Evolutionary conservation across 2,329 filamentous ascomycete genomes (phyloP).

Genomic region (Diplodia seriata): DNA sequence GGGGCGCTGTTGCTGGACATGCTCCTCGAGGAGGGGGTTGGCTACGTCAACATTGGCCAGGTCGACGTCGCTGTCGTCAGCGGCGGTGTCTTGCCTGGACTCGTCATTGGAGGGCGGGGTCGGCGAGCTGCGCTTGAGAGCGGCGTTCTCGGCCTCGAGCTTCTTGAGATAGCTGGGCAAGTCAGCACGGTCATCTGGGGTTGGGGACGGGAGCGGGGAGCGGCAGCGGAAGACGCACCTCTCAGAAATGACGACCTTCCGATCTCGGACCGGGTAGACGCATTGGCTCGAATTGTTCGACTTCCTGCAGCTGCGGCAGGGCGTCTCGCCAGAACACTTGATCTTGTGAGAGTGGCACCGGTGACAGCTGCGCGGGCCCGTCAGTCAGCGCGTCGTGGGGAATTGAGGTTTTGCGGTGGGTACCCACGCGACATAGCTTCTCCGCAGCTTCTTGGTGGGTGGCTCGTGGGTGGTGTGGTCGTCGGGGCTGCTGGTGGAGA

Average conservation of each 20-base stretch:
- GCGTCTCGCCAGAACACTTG: slow-evolving; percentile 40
- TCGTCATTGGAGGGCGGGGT: slow-evolving; percentile 28
- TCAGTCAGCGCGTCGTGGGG: not conserved
- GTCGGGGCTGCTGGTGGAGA: slow-evolving; percentile 20
- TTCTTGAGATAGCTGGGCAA: slow-evolving; percentile 36
- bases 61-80: slow-evolving; percentile 25
- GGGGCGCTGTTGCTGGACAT: slow-evolving; percentile 34
- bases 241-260: slow-evolving; percentile 38
- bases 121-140: slow-evolving; percentile 32
- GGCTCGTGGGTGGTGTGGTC: slow-evolving; percentile 22
- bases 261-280: slow-evolving; percentile 37
- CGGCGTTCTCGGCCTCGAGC: slow-evolving; percentile 37
- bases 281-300: slow-evolving; percentile 36
- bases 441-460: slow-evolving; percentile 29
- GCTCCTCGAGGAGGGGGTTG: slow-evolving; percentile 39
- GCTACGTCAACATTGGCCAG: slow-evolving; percentile 35
- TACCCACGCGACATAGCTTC: slow-evolving; percentile 32
- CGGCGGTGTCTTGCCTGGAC: not conserved
- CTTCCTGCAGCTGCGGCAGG: slow-evolving; percentile 37
- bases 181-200: not conserved
- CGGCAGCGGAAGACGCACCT: slow-evolving; percentile 33
- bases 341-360: slow-evolving; percentile 40
- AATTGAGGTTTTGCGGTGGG: slow-evolving; percentile 1
- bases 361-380: slow-evolving; percentile 35
- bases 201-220: not conserved